These are phyloP conservation scores for Sporothrix phasma DNA, from an alignment of 2,329 filamentous ascomycete species.

Conservation along the genomic window DNA sequence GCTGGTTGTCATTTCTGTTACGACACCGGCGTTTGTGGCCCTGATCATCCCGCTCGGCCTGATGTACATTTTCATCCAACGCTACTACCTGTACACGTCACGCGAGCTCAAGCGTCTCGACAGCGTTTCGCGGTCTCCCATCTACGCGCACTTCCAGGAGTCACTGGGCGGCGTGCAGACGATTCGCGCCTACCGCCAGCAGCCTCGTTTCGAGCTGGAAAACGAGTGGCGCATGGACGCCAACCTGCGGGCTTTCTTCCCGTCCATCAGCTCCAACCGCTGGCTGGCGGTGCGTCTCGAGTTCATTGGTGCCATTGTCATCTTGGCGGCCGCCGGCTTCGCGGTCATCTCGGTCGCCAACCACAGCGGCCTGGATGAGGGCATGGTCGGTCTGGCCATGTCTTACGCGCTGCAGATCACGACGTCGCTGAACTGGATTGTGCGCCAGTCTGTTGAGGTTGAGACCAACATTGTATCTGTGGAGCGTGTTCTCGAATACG, in stretches of 20 bases:
- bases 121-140: slow-evolving; percentile 88
- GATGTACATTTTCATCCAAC: slow-evolving; percentile 86
- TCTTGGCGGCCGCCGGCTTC: slow-evolving; percentile 74
- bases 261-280: slow-evolving; percentile 84
- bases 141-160: slow-evolving; percentile 98
- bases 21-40: slow-evolving; percentile 70
- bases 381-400: slow-evolving; percentile 86
- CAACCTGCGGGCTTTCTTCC: slow-evolving; percentile 89
- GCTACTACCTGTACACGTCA: slow-evolving; percentile 93
- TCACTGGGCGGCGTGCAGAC: slow-evolving; percentile 88
- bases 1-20: slow-evolving; percentile 69
- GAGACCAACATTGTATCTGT: slow-evolving; percentile 99
- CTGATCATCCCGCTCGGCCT: slow-evolving; percentile 71
- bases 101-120: slow-evolving; percentile 93
- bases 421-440: slow-evolving; percentile 96
- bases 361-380: slow-evolving; percentile 53
- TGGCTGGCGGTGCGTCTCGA: slow-evolving; percentile 94
- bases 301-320: slow-evolving; percentile 90
- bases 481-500: slow-evolving; percentile 94
- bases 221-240: slow-evolving; percentile 97
- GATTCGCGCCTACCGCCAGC: slow-evolving; percentile 87
- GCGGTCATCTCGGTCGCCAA: slow-evolving; percentile 69
- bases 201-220: slow-evolving; percentile 76
- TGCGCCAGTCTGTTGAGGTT: slow-evolving; percentile 96
- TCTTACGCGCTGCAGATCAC: slow-evolving; percentile 97